A percentile compares a stretch with the other conserved stretches of the same genome.
Conservation (phyloP, 2,329 filamentous ascomycete species). For the Onygenales sp. region DNA sequence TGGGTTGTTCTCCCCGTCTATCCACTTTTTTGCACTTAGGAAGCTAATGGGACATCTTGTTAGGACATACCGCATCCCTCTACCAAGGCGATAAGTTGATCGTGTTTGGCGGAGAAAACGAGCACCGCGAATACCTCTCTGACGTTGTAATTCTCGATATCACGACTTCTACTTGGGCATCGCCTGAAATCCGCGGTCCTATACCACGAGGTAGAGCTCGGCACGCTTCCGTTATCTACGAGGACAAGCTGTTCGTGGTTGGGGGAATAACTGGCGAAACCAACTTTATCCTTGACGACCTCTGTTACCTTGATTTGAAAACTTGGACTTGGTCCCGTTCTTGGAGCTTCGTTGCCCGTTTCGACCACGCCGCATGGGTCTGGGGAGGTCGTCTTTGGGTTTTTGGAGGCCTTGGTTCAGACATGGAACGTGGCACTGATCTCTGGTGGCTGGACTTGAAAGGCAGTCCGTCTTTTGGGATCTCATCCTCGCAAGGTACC, state of each 20-base stretch:
- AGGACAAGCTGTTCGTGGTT: constrained; percentile 92
- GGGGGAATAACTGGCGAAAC: constrained; percentile 93
- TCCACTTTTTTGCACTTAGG: background rate
- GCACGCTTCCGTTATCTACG: constrained; percentile 87
- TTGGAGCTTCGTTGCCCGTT: constrained; percentile 90
- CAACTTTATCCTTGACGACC: constrained; percentile 86
- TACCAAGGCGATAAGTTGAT: constrained; percentile 93
- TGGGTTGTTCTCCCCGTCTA: constrained; percentile 55
- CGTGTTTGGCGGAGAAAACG: constrained; percentile 96
- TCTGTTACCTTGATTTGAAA: constrained; percentile 92
- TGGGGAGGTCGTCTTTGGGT: constrained; percentile 93
- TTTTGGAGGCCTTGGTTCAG: constrained; percentile 85
- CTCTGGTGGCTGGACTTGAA: constrained; percentile 97
- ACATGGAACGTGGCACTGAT: constrained; percentile 95
- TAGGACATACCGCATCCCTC: constrained; percentile 87
- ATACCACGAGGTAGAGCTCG: constrained; percentile 83
- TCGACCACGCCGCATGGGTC: constrained; percentile 91
- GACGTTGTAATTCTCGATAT: constrained; percentile 95
- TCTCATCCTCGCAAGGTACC: constrained; percentile 50
- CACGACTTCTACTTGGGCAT: constrained; percentile 88
- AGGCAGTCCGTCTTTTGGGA: constrained; percentile 75
- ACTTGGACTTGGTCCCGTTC: constrained; percentile 95
- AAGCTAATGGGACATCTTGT: constrained; percentile 9
- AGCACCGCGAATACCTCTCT: constrained; percentile 88
- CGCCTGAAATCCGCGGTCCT: constrained; percentile 75